These are phyloP conservation scores for Gossypium turneri DNA, from an alignment of 345 rosid species.

Conservation along the genomic window DNA sequence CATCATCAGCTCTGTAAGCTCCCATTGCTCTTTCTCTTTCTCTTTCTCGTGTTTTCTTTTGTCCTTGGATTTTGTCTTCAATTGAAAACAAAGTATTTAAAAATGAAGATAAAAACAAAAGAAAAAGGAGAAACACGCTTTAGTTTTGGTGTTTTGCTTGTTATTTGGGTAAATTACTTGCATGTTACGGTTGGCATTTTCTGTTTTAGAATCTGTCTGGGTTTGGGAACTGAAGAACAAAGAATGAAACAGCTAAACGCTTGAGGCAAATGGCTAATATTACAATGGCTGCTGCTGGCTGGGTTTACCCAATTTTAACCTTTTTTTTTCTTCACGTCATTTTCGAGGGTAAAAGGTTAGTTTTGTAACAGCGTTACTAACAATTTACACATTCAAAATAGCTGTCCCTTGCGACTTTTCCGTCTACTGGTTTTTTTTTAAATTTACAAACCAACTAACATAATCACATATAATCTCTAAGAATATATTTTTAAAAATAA, in stretches of 20 bases:
- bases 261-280: background rate
- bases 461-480: no score
- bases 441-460: no score
- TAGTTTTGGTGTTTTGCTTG: background rate
- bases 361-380: background rate
- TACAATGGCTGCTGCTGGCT: background rate
- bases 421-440: no score
- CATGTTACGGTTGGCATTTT: background rate
- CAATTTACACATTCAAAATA: background rate
- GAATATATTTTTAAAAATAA: no score
- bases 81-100: background rate
- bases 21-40: slow-evolving; percentile 32
- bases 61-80: background rate
- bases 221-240: background rate
- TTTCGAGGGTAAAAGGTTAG: background rate
- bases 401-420: no score
- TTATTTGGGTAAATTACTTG: background rate
- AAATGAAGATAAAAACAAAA: background rate
- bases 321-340: background rate
- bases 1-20: slow-evolving; percentile 55
- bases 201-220: background rate
- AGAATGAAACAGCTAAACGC: background rate
- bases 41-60: no score
- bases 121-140: background rate
- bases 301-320: background rate